phyloP scores from a whole-genome alignment of 2,329 filamentous ascomycete species.

The Botrytis paeoniae region DNA sequence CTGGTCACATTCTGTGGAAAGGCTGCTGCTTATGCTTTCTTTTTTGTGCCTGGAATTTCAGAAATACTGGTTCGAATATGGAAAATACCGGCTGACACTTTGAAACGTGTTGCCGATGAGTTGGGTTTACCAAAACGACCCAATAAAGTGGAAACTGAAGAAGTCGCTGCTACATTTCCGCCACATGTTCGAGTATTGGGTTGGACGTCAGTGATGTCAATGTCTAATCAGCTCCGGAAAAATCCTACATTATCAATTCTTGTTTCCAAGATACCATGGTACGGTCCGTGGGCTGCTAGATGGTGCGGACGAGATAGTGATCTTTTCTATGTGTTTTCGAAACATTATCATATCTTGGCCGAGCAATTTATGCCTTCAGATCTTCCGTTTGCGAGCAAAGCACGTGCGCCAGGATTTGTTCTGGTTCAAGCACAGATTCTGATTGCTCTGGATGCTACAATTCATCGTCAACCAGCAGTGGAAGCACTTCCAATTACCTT shows the following conservation, averaged over 20 bases:
- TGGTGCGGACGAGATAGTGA: conserved; percentile 74
- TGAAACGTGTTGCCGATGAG: conserved; percentile 61
- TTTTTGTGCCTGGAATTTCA: conserved; percentile 68
- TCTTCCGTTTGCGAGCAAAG: conserved; percentile 51
- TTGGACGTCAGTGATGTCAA: conserved; percentile 56
- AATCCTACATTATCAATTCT: conserved; percentile 55
- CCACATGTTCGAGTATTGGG: conserved; percentile 55
- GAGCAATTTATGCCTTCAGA: conserved; percentile 55
- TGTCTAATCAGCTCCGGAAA: conserved; percentile 53
- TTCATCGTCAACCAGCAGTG: conserved; percentile 56
- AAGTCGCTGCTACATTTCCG: conserved; percentile 40
- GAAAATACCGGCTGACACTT: conserved; percentile 56
- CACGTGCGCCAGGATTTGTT: conserved; percentile 58
- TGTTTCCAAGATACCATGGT: conserved; percentile 61
- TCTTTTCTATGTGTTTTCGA: conserved; percentile 70
- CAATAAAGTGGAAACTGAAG: conserved; percentile 42
- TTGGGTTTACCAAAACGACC: conserved; percentile 56
- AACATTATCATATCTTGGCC: conserved; percentile 65
- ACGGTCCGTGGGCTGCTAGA: conserved; percentile 64
- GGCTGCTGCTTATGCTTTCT: conserved; percentile 70
- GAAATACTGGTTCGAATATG: conserved; percentile 66
- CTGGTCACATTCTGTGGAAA: conserved; percentile 70
- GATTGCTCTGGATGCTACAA: conserved; percentile 62
- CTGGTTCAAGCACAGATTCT: conserved; percentile 68
- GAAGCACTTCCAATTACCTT: conserved; percentile 57